Evolutionary conservation across 768 basidiomycete species (phyloP).

Genomic region (Termitomyces eurrhizus): DNA sequence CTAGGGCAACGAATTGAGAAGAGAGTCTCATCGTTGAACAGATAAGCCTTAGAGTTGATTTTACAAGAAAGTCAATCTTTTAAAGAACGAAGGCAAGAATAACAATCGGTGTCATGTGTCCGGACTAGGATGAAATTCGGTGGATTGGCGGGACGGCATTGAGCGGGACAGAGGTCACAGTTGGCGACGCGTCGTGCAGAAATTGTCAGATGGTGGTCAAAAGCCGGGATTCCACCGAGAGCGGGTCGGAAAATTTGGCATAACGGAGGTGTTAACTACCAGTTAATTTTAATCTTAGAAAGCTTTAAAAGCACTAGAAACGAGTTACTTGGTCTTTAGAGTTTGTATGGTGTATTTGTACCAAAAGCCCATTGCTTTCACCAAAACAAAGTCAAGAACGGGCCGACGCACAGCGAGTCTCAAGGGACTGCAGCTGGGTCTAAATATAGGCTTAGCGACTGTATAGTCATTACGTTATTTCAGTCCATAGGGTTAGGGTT

Average conservation of each 20-base stretch:
- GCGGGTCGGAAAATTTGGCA: background rate
- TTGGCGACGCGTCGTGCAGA: background rate
- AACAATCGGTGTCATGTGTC: background rate
- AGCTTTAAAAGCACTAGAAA: background rate
- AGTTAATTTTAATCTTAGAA: no score
- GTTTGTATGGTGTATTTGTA: background rate
- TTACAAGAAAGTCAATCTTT: background rate
- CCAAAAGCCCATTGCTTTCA: background rate
- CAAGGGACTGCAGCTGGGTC: no score
- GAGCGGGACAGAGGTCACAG: background rate
- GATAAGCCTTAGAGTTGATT: background rate
- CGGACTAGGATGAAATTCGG: background rate
- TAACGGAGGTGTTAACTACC: background rate
- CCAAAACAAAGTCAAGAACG: no score
- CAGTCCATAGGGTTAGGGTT: background rate
- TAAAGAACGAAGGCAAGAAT: background rate
- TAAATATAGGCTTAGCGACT: background rate
- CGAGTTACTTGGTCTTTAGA: background rate
- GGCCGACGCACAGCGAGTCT: no score
- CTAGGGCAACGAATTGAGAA: constrained; percentile 8
- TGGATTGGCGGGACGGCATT: background rate
- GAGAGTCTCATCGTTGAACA: background rate
- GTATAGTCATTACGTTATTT: background rate
- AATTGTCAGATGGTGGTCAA: background rate
- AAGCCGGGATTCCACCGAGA: background rate